A percentile compares a stretch with the other conserved stretches of the same genome.
These are phyloP conservation scores for peach (Prunus persica) DNA, from an alignment of 306 rosid species.

Conservation along the genomic window DNA sequence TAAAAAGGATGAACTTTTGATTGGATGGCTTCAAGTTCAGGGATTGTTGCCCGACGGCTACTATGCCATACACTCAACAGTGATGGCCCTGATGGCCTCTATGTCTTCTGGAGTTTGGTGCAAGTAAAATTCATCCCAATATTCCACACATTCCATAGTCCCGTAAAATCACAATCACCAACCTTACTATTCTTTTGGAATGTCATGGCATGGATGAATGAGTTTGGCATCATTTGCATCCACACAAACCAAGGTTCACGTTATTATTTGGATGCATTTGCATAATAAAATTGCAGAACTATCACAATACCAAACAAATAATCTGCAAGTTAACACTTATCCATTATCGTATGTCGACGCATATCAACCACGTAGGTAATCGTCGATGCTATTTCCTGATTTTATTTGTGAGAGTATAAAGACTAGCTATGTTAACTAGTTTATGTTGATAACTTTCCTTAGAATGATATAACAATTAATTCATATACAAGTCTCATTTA, in stretches of 20 bases:
- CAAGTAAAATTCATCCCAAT: background rate
- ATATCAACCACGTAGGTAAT: no score
- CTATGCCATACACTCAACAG: background rate
- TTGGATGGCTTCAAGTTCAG: constrained; percentile 19
- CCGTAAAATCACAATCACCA: constrained; percentile 14
- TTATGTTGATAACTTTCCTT: no score
- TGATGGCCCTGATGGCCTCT: background rate
- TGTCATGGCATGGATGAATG: background rate
- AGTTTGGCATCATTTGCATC: background rate
- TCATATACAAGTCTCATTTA: no score
- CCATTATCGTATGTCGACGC: no score
- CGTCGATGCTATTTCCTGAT: no score
- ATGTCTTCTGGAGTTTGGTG: background rate
- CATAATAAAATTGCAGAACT: no score
- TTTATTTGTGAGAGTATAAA: no score
- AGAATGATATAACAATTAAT: no score
- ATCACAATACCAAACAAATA: no score
- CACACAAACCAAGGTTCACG: background rate
- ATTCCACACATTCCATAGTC: background rate
- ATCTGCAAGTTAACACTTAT: no score
- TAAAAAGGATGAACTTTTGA: constrained; percentile 18
- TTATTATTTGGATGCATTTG: background rate
- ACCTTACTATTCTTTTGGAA: background rate
- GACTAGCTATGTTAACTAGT: no score
- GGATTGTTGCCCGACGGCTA: constrained; percentile 18